Conservation (phyloP, 306 rosid genomes). For the Lathyrus tuberosus region DNA sequence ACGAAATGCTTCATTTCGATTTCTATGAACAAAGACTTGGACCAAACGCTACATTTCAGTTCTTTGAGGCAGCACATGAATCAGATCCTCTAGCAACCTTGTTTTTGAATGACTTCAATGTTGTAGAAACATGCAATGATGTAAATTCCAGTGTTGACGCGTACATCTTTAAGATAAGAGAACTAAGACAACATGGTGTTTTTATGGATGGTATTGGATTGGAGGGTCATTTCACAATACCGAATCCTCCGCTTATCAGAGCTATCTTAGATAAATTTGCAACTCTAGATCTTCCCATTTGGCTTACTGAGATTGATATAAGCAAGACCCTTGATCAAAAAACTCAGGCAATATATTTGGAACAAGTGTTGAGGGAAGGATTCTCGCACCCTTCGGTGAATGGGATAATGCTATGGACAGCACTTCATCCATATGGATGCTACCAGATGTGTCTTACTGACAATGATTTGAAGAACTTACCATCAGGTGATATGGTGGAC, state of each 20-base stretch:
- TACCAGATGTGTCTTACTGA: slow-evolving; percentile 91
- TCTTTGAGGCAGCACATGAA: slow-evolving; percentile 69
- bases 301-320: slow-evolving; percentile 93
- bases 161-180: slow-evolving; percentile 58
- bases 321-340: slow-evolving; percentile 61
- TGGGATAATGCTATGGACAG: slow-evolving; percentile 92
- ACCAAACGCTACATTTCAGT: slow-evolving; percentile 62
- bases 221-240: slow-evolving; percentile 76
- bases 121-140: slow-evolving; percentile 84
- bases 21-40: slow-evolving; percentile 85
- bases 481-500: slow-evolving; percentile 82
- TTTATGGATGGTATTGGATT: slow-evolving; percentile 88
- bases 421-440: slow-evolving; percentile 79
- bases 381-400: slow-evolving; percentile 81
- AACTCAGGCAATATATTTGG: slow-evolving; percentile 74
- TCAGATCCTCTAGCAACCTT: slow-evolving; percentile 80
- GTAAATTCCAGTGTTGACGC: slow-evolving; percentile 75
- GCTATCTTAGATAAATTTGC: slow-evolving; percentile 84
- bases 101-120: slow-evolving; percentile 89
- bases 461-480: slow-evolving; percentile 62
- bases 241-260: slow-evolving; percentile 82
- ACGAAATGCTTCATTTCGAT: slow-evolving; percentile 96
- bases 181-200: slow-evolving; percentile 59
- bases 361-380: slow-evolving; percentile 81
- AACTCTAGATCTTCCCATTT: slow-evolving; percentile 75